Evolutionary conservation across 345 rosid species (phyloP).

Genomic region (Pistacia integerrima): DNA sequence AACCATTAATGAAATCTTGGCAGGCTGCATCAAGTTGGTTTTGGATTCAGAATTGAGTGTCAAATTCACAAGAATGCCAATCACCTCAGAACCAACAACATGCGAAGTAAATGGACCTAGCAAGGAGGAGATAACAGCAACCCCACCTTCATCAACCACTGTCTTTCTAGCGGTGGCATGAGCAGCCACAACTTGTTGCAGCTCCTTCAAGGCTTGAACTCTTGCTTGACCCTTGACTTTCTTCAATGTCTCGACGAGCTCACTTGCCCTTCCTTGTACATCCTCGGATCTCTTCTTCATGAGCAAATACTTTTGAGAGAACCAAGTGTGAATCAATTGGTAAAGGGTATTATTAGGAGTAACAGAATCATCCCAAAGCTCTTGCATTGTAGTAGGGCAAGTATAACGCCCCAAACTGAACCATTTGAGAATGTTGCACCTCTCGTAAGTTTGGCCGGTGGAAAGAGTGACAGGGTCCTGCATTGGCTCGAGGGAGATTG

Average conservation of each 20-base stretch:
- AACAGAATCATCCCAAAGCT: conserved; percentile 68
- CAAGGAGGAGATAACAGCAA: conserved; percentile 46
- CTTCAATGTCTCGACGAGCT: conserved; percentile 55
- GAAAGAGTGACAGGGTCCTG: conserved; percentile 76
- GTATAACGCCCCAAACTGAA: conserved; percentile 63
- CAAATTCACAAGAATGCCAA: conserved; percentile 69
- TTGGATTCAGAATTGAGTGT: conserved; percentile 56
- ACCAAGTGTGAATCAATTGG: conserved; percentile 71
- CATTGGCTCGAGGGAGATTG: conserved; percentile 80
- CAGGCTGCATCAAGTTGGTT: conserved; percentile 63
- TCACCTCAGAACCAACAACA: conserved; percentile 69
- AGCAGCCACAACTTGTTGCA: conserved; percentile 50
- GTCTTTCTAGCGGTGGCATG: conserved; percentile 56
- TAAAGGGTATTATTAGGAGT: conserved; percentile 66
- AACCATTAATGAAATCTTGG: conserved; percentile 59
- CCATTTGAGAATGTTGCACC: conserved; percentile 72
- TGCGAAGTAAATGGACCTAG: conserved; percentile 71
- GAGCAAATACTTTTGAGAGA: conserved; percentile 56
- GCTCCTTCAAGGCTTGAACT: conserved; percentile 63
- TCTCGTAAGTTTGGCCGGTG: conserved; percentile 79
- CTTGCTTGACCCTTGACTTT: conserved; percentile 70
- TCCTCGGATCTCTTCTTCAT: conserved; percentile 71
- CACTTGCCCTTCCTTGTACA: conserved; percentile 66
- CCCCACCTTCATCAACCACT: conserved; percentile 59
- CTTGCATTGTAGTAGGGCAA: conserved; percentile 82